phyloP scores from a whole-genome alignment of 1,139 yeast species.

The Ashbya aceris region DNA sequence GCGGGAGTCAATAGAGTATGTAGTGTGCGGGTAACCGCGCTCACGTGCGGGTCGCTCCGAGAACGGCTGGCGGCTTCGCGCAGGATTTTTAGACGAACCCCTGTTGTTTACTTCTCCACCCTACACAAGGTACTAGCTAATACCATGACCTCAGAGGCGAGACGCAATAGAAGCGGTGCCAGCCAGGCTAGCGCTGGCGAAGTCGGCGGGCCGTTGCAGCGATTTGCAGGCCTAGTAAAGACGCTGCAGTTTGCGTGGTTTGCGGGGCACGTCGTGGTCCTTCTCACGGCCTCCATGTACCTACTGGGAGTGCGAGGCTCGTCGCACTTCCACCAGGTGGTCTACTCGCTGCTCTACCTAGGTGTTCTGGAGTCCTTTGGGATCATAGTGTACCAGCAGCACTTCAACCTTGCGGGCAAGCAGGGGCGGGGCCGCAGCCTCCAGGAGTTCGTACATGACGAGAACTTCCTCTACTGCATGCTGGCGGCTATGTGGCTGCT shows the following conservation, averaged over 20 bases:
- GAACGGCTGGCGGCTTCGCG: too few relatives aligned
- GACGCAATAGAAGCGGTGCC: too few relatives aligned
- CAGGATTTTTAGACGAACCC: too few relatives aligned
- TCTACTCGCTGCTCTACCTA: conserved; percentile 54
- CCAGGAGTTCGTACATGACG: conserved; percentile 41
- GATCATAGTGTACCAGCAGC: conserved; percentile 56
- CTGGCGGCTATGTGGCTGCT: conserved; percentile 52
- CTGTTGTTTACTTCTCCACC: too few relatives aligned
- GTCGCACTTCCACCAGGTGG: conserved; percentile 32
- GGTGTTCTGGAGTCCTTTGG: conserved; percentile 72
- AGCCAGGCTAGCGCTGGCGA: too few relatives aligned
- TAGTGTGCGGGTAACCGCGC: too few relatives aligned
- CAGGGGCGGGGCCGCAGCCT: conserved; percentile 24
- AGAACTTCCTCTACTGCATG: conserved; percentile 56
- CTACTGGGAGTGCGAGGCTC: conserved; percentile 39
- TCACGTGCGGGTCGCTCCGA: too few relatives aligned
- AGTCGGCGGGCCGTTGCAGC: not conserved
- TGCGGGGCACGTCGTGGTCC: conserved; percentile 58
- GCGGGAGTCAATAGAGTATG: too few relatives aligned
- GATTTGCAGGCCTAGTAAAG: conserved; percentile 19
- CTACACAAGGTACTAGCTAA: too few relatives aligned
- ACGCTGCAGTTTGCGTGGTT: conserved; percentile 33
- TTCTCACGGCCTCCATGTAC: conserved; percentile 47
- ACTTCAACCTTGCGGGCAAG: conserved; percentile 22
- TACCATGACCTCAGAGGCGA: too few relatives aligned